Evolutionary conservation across 192 early-diverging fungal genomes (phyloP).

Genomic region (Backusella parvicylindrica): DNA sequence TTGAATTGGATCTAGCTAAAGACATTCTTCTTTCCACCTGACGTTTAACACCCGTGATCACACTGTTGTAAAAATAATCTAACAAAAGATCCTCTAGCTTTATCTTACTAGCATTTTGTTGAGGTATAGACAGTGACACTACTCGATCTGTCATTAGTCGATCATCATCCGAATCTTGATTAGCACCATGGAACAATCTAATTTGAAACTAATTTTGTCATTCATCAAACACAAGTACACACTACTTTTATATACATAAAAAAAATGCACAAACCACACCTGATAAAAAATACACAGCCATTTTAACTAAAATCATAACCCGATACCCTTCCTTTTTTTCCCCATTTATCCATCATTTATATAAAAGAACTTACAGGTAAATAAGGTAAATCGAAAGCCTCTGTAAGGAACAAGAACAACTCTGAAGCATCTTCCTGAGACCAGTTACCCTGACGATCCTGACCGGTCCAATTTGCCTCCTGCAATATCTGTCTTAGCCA

Average conservation of each 20-base stretch:
- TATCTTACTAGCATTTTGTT: neutral
- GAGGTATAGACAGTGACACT: neutral
- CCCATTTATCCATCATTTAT: neutral
- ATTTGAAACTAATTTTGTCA: slow-evolving; percentile 7
- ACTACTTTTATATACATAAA: too few relatives aligned
- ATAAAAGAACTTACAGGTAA: slow-evolving; percentile 2
- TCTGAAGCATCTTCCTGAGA: neutral
- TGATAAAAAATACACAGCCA: neutral
- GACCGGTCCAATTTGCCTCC: neutral
- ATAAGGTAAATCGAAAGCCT: neutral
- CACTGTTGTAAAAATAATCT: neutral
- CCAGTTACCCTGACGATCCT: neutral
- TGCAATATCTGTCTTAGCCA: neutral
- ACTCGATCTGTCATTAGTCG: neutral
- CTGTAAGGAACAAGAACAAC: neutral
- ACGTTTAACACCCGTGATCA: neutral
- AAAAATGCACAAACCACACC: neutral
- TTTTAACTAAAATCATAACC: neutral
- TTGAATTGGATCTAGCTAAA: neutral
- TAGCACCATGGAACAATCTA: slow-evolving; percentile 6
- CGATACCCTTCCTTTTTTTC: too few relatives aligned
- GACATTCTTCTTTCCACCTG: neutral
- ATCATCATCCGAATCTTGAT: neutral
- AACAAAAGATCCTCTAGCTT: neutral
- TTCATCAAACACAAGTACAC: neutral